A percentile compares a stretch with the other conserved stretches of the same genome.
Evolutionary conservation across 768 basidiomycete species (phyloP).

Genomic region (Multifurca ochricompacta): DNA sequence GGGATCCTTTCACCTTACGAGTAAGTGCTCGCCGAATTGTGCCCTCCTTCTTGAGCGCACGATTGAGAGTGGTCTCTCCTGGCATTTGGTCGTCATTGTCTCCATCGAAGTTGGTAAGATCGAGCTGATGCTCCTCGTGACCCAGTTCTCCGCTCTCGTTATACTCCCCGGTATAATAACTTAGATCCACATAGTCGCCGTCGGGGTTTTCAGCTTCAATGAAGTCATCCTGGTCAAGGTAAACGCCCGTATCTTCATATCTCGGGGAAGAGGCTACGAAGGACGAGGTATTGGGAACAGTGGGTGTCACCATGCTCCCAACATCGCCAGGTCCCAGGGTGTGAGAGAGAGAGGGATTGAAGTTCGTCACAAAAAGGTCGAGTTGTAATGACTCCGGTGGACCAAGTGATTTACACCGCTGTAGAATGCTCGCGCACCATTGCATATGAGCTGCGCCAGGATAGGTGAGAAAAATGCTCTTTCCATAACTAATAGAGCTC

Average conservation of each 20-base stretch:
- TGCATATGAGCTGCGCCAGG: slow-evolving; percentile 52
- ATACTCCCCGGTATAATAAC: slow-evolving; percentile 34
- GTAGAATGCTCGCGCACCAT: slow-evolving; percentile 64
- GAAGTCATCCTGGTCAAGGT: slow-evolving; percentile 4
- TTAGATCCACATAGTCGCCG: slow-evolving; percentile 35
- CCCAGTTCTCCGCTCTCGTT: slow-evolving; percentile 31
- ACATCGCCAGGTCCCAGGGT: not conserved
- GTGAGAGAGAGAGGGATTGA: slow-evolving; percentile 23
- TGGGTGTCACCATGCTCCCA: not conserved
- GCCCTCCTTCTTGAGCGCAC: slow-evolving; percentile 51
- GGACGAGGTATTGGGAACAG: not conserved
- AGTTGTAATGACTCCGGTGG: slow-evolving; percentile 44
- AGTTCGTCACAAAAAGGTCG: slow-evolving; percentile 69
- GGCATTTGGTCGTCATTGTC: slow-evolving; percentile 54
- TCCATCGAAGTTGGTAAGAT: slow-evolving; percentile 73
- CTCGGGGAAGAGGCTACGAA: not conserved
- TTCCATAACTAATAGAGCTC: slow-evolving; percentile 25
- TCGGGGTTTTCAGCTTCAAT: not conserved
- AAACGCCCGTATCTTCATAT: slow-evolving; percentile 1
- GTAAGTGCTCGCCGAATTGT: slow-evolving; percentile 45
- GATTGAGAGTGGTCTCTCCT: slow-evolving; percentile 48
- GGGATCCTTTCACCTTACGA: slow-evolving; percentile 25
- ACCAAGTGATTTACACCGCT: slow-evolving; percentile 52
- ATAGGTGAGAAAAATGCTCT: not conserved
- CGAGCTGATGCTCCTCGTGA: slow-evolving; percentile 46